Evolutionary conservation across 139 green algal species (phyloP), one percentile per base, ranked within the genome.

Genomic region (Ostreobium quekettii): DNA sequence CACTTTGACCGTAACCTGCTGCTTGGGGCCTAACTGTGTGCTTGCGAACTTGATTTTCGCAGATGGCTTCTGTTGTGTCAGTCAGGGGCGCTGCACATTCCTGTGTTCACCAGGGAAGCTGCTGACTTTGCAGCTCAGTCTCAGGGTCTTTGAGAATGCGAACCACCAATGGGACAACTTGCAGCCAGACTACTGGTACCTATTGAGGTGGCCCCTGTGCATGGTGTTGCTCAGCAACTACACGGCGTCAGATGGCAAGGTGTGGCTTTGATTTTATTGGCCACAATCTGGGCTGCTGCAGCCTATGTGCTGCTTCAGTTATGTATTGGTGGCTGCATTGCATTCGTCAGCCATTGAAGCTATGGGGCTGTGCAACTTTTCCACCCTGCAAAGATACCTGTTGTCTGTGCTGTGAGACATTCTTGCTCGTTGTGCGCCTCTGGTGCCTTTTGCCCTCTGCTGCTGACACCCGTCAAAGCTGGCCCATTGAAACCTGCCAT

Each of bases 101-200:
- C 35, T 59, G 73, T 47, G 66, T 78, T 42, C 48, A 64, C 0
- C 81, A 83, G 64, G 89, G 39, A 95, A 95, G 83, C 82, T 95
- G 71, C 78, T 98, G 70, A 85, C 93, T 0, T 77, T 98, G 63
- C 91, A 98, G 76, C 84, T 97, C 70, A 74, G 97, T 31, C 89
- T 92, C 48, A 90, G 88, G 53, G 81, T 93, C 31, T 71, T 93
- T 28, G 79, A 85, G 67, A 88, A 61, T 32, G 7, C 60, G 7
- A 37, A 37, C 46, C 79, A 86, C 70, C 76, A 77, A 70, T 95
- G 89, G 89, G 71, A 79, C 3, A 73, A 82, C 48, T 74, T 87
- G 31, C 76, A 77, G 19, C 66, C 82, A 11, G 74, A 85, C 42
- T 89, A 94, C 46, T 83, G 78, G 37, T 77, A 75, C 38, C 83